Evolutionary conservation across 1,139 yeast species (phyloP).

Genomic region (Zygosaccharomyces sapae): DNA sequence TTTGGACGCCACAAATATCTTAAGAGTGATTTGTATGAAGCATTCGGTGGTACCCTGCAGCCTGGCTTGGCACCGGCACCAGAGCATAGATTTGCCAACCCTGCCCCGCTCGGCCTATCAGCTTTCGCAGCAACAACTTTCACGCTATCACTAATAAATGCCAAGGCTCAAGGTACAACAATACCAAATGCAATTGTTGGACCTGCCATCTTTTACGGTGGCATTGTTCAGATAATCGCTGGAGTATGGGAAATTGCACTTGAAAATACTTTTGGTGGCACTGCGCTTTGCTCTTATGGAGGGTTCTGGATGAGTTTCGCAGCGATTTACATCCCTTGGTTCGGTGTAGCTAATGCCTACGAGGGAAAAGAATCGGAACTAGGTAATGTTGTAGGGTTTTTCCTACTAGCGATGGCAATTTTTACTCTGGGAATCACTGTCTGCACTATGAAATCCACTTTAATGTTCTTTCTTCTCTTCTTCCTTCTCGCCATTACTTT

Average conservation of each 20-base stretch:
- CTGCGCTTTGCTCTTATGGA: slow-evolving; percentile 64
- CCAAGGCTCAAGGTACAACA: slow-evolving; percentile 47
- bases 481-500: slow-evolving; percentile 59
- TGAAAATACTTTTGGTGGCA: slow-evolving; percentile 73
- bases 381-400: slow-evolving; percentile 54
- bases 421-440: slow-evolving; percentile 59
- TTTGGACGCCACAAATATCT: slow-evolving; percentile 71
- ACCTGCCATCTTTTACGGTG: slow-evolving; percentile 80
- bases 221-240: slow-evolving; percentile 68
- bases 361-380: slow-evolving; percentile 38
- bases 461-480: slow-evolving; percentile 59
- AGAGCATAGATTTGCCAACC: slow-evolving; percentile 48
- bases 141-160: slow-evolving; percentile 52
- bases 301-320: slow-evolving; percentile 70
- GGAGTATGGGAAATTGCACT: slow-evolving; percentile 57
- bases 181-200: slow-evolving; percentile 60
- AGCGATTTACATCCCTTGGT: slow-evolving; percentile 58
- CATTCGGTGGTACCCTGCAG: slow-evolving; percentile 60
- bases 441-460: slow-evolving; percentile 64
- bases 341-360: slow-evolving; percentile 56
- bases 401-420: slow-evolving; percentile 61
- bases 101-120: slow-evolving; percentile 64
- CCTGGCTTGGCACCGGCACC: slow-evolving; percentile 55
- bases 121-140: slow-evolving; percentile 69
- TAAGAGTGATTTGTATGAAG: slow-evolving; percentile 49